Conservation (phyloP, 495 filamentous ascomycete genomes). For the Extremus antarcticus region DNA sequence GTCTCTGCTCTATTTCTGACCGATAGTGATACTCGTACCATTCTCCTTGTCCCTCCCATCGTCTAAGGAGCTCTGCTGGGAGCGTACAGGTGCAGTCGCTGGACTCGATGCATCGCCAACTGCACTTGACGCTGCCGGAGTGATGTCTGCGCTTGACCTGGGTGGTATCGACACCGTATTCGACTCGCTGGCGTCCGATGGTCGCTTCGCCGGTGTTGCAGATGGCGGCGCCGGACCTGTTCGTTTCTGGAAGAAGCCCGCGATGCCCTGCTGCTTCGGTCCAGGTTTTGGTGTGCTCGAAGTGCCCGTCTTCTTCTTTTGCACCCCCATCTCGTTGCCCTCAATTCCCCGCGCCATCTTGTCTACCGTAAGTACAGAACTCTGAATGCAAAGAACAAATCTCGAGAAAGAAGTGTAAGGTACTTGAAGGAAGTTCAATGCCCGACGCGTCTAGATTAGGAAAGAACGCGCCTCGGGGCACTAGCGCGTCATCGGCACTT, state of each 20-base stretch:
- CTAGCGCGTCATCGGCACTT: not conserved
- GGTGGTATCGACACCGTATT: conserved; percentile 4
- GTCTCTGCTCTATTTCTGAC: conserved; percentile 16
- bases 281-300: conserved; percentile 37
- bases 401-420: not conserved
- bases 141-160: conserved; percentile 32
- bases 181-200: conserved; percentile 33
- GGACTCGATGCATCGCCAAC: conserved; percentile 46
- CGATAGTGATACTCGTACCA: conserved; percentile 20
- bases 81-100: conserved; percentile 30
- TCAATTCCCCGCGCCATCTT: conserved; percentile 33
- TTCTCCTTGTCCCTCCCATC: conserved; percentile 30
- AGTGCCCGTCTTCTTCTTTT: conserved; percentile 25
- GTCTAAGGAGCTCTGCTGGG: conserved; percentile 7
- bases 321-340: conserved; percentile 32
- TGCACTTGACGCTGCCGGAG: conserved; percentile 77
- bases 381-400: not conserved
- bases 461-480: not conserved
- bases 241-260: conserved; percentile 76
- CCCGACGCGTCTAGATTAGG: not conserved
- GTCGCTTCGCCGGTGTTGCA: conserved; percentile 30
- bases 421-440: not conserved
- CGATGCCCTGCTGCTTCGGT: conserved; percentile 60
- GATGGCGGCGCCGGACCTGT: conserved; percentile 32
- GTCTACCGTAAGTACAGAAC: not conserved